Conservation (phyloP, 169 alveolate genomes). For the Plasmodium malariae region DNA sequence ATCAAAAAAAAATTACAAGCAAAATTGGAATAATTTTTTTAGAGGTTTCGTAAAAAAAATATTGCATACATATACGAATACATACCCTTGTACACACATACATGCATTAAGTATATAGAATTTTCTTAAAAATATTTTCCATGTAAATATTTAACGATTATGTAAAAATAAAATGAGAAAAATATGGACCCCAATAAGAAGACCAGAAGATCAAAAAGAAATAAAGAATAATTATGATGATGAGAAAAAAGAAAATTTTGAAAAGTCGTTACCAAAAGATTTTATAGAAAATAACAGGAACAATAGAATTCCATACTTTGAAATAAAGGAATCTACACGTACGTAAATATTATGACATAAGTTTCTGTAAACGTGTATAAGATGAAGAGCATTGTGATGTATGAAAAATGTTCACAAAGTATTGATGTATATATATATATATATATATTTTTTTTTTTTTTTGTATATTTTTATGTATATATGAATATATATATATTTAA, state of each 20-base stretch:
- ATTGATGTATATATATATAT: no score
- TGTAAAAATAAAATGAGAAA: conserved; percentile 65
- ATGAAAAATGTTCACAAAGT: not conserved
- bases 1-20: no score
- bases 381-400: not conserved
- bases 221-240: conserved; percentile 72
- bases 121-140: no score
- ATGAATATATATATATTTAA: not conserved
- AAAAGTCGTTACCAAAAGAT: conserved; percentile 65
- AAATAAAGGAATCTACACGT: conserved; percentile 74
- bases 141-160: not conserved
- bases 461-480: not conserved
- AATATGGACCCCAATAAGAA: conserved; percentile 79
- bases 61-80: no score
- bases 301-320: conserved; percentile 68
- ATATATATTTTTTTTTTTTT: no score
- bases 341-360: not conserved
- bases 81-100: no score
- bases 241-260: conserved; percentile 65
- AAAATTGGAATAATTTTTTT: no score
- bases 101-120: no score
- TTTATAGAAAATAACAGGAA: conserved; percentile 76
- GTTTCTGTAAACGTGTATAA: not conserved
- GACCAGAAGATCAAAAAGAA: conserved; percentile 74
- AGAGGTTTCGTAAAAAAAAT: no score